phyloP scores from a whole-genome alignment of 352 stramenopile genomes.

The Phytophthora brassicae region DNA sequence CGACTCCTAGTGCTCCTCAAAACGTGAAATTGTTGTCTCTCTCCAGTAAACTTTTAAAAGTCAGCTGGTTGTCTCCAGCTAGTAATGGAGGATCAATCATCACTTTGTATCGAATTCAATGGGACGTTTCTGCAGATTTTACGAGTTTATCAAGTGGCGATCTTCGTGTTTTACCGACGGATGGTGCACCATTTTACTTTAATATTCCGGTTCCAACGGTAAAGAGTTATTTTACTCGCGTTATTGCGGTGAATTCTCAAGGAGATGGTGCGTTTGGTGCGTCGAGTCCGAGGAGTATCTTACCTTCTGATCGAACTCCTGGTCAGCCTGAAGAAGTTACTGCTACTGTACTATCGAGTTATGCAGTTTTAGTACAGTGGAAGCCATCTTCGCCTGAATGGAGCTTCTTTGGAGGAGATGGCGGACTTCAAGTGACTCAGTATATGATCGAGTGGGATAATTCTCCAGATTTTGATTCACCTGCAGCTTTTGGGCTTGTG shows the following conservation, averaged over 20 bases:
- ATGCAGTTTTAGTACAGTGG: slow-evolving; percentile 93
- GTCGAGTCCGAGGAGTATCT: slow-evolving; percentile 52
- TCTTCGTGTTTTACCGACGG: slow-evolving; percentile 40
- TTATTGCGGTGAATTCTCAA: slow-evolving; percentile 92
- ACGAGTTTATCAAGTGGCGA: slow-evolving; percentile 18
- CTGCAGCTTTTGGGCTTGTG: slow-evolving; percentile 71
- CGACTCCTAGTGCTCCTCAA: slow-evolving; percentile 38
- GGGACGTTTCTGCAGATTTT: slow-evolving; percentile 90
- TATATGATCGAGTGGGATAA: slow-evolving; percentile 97
- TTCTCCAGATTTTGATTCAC: slow-evolving; percentile 88
- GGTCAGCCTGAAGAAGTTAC: slow-evolving; percentile 61
- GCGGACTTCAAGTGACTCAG: slow-evolving; percentile 90
- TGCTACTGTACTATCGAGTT: slow-evolving; percentile 83
- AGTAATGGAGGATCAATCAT: slow-evolving; percentile 78
- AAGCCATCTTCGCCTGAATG: slow-evolving; percentile 78
- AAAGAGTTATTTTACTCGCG: slow-evolving; percentile 86
- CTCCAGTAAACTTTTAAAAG: slow-evolving; percentile 76
- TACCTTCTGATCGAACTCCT: slow-evolving; percentile 71
- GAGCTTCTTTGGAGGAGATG: slow-evolving; percentile 89
- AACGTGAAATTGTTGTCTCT: slow-evolving; percentile 52
- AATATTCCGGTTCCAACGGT: slow-evolving; percentile 83
- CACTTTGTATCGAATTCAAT: slow-evolving; percentile 91
- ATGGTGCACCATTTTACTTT: slow-evolving; percentile 82
- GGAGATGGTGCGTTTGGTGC: slow-evolving; percentile 53
- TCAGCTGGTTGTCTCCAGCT: slow-evolving; percentile 63